Conservation (phyloP, 768 basidiomycete genomes). For the Mycena polygramma region DNA sequence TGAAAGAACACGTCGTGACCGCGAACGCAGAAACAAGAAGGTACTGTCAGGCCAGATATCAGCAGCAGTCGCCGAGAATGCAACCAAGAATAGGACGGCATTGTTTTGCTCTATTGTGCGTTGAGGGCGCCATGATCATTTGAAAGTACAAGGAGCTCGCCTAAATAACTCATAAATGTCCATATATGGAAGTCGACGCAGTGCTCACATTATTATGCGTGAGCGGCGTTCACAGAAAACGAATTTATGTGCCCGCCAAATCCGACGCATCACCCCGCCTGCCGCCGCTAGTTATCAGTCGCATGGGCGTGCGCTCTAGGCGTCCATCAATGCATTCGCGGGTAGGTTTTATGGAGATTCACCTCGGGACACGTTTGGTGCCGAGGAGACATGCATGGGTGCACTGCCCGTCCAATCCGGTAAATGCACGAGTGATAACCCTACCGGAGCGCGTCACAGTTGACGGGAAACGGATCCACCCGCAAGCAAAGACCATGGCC, state of each 20-base stretch:
- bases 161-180: background rate
- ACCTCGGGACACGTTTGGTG: background rate
- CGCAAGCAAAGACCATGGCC: background rate
- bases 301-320: background rate
- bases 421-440: too few species aligned
- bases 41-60: background rate
- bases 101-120: constrained; percentile 24
- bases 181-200: background rate
- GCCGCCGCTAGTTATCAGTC: constrained; percentile 2
- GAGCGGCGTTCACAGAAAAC: too few species aligned
- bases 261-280: constrained; percentile 2
- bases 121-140: constrained; percentile 27
- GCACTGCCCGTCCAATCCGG: too few species aligned
- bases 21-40: constrained; percentile 6
- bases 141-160: constrained; percentile 19
- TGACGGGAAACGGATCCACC: background rate
- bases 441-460: background rate
- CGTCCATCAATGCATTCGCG: constrained; percentile 6
- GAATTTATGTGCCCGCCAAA: background rate
- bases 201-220: background rate
- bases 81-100: constrained; percentile 4
- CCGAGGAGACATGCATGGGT: background rate
- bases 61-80: constrained; percentile 3
- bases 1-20: background rate
- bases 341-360: background rate